Evolutionary conservation across 176 grass and related monocot species (phyloP), one percentile per base, ranked within the genome.

Genomic region (Rhynchospora breviuscula): DNA sequence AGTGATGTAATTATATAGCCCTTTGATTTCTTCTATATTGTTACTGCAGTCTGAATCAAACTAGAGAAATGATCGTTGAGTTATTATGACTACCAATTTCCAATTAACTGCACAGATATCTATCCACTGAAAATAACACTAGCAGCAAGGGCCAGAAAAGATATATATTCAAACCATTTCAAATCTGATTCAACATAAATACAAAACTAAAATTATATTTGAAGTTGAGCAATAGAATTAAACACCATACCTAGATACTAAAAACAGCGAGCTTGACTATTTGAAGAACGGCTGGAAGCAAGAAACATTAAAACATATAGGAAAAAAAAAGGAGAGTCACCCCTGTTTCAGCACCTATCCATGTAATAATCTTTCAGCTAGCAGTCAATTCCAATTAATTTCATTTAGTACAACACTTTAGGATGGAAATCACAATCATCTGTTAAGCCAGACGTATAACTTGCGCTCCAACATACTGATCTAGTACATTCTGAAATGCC

Each of bases 401-500:
- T 75, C 46, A 19, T 75, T 53, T 8, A 10, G 71, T 7, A 53
- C 46, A 51, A 49, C 1, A 63, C 1, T 40, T 13, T 67, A 67
- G 64, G 8, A 17, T 52, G 47, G 6, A 26, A 53, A 52, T 52
- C 10, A 75, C 19, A 51, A 66, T 51, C 5, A 58, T 87, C 54
- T 51, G 33, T 81, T 89, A 86, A 59, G 84, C 91, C 15, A 83
- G 82, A 31, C 47, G 68, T 45, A 87, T 79, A 73, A 86, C 87
- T 83, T 88, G 89, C 70, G 88, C 88, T 33, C 89, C 79, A 33
- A 93, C 82, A 91, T 93, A 93, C 59, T 89, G 81, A 72, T 95
- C 85, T 45, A 95, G 65, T 63, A 90, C 89, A 86, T 77, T 90
- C 86, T 89, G 89, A 85, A 93, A 95, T 78, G 89, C 91, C 96